Percentiles rank a stretch among this genome's conserved stretches.
These are phyloP conservation scores for Neocallimastix lanati DNA, from an alignment of 192 early-diverging fungal species.

Conservation along the genomic window DNA sequence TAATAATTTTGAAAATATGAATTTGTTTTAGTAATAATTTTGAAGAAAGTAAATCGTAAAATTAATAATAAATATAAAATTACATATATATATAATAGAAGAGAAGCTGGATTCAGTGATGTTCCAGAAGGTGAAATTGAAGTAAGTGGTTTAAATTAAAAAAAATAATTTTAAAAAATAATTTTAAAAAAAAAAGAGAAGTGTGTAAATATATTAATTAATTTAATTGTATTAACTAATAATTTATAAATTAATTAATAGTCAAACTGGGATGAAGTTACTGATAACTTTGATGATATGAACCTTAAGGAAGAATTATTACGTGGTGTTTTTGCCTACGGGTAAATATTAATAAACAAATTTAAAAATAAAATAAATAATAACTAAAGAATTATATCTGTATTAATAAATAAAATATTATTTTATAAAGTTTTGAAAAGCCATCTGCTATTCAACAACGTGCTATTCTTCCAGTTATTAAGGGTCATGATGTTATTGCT, in stretches of 20 bases:
- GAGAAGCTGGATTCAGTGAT: neutral
- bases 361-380: neutral
- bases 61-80: no score
- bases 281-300: constrained; percentile 95
- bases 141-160: neutral
- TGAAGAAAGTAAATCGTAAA: no score
- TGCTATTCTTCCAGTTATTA: constrained; percentile 88
- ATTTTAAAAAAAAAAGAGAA: no score
- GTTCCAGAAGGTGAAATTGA: neutral
- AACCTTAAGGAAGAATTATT: constrained; percentile 72
- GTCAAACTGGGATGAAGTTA: constrained; percentile 89
- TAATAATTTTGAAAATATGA: no score
- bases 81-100: neutral
- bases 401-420: neutral
- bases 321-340: constrained; percentile 95
- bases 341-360: constrained; percentile 24
- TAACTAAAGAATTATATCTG: neutral
- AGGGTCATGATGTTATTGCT: constrained; percentile 94
- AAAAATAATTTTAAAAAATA: no score
- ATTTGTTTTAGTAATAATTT: no score
- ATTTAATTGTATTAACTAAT: no score
- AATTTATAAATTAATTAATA: constrained; percentile 1
- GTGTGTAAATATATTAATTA: no score
- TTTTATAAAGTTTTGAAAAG: constrained; percentile 63
- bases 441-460: constrained; percentile 93